Percentiles rank a stretch among this genome's conserved stretches.
These are phyloP conservation scores for Cladosporium oxysporum DNA, from an alignment of 2,329 filamentous ascomycete species.

Conservation along the genomic window DNA sequence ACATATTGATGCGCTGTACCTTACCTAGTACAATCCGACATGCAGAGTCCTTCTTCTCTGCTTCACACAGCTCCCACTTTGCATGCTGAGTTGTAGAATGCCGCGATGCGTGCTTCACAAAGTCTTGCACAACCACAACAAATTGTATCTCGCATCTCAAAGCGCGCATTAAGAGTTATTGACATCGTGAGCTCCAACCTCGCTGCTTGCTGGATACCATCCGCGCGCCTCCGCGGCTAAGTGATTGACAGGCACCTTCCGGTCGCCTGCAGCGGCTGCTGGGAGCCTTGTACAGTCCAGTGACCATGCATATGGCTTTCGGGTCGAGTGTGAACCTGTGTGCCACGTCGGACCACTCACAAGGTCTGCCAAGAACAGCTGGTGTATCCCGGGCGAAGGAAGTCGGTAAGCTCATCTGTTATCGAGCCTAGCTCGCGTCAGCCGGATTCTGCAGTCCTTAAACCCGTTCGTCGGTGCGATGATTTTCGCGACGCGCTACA, in stretches of 20 bases:
- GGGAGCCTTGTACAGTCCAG: not conserved
- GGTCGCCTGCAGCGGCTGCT: not conserved
- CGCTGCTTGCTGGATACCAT: not conserved
- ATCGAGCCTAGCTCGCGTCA: constrained; percentile 4
- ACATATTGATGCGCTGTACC: not conserved
- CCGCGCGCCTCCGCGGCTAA: not conserved
- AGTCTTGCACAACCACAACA: not conserved
- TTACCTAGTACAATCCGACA: not conserved
- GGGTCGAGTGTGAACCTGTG: constrained; percentile 10
- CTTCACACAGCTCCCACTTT: not conserved
- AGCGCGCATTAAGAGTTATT: not conserved
- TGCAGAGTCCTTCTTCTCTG: not conserved
- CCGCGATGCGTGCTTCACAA: no score
- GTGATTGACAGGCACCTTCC: not conserved
- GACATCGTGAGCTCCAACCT: not conserved
- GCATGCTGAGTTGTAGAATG: not conserved
- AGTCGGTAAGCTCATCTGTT: not conserved
- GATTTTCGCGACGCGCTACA: not conserved
- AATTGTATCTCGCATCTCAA: not conserved
- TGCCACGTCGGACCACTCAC: not conserved
- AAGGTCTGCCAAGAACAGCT: not conserved
- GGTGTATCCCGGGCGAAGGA: not conserved
- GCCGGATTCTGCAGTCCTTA: constrained; percentile 11
- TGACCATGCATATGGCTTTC: constrained; percentile 2
- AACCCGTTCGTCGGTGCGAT: not conserved